Base-by-base conservation (phyloP, 768 basidiomycete species). In the Fomitopsis pulvina region DNA sequence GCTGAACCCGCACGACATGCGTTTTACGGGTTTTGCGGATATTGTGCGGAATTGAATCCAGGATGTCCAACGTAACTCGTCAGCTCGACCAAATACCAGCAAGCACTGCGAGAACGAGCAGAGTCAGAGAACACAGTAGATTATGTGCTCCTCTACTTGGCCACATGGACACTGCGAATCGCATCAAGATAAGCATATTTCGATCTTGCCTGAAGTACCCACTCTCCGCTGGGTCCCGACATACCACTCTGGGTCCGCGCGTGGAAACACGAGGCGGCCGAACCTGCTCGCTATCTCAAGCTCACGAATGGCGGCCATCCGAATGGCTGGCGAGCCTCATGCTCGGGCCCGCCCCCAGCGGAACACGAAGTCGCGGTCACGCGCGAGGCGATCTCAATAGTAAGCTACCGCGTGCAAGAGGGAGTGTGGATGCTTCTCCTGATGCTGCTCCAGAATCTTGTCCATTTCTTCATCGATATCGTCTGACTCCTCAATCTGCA, bases 381-480 rank as follows among this genome's bases (percentile, higher is more conserved):
- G 20, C 30, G 30, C 25, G 14, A 28, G 7, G 26, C 4, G 22
- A 16, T 4, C 41, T 73, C 72, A 99, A 67, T 94, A 98, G 67
- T 86, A 98, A 28, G 83, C 89, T 30, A 98, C 87, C 5, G 88
- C 85, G 62, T 97, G 95, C 34, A 98, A 73, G 21, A 98, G 71
- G 64, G 79, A 83, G 66, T 98, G 96, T 1, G 96, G 92, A 61
- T 97, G 93, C 37, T 81, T 86, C 46, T 91, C 88, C 62, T 91
- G 83, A 57, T 98, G 96, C 10, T 64, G 65, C 60, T 85, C 74
- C n/a, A 99, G 69, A 55, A 99, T 92, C 47, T 73, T 72, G 59
- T 89, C 89, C 45, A 99, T 96, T 38, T 87, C 87, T 63, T 88
- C 87, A 66, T 99, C 96, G 46, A 98, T 75, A 62, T 98, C 95